Conservation (phyloP, 176 grass and related monocot species). For the Musa acuminata region DNA sequence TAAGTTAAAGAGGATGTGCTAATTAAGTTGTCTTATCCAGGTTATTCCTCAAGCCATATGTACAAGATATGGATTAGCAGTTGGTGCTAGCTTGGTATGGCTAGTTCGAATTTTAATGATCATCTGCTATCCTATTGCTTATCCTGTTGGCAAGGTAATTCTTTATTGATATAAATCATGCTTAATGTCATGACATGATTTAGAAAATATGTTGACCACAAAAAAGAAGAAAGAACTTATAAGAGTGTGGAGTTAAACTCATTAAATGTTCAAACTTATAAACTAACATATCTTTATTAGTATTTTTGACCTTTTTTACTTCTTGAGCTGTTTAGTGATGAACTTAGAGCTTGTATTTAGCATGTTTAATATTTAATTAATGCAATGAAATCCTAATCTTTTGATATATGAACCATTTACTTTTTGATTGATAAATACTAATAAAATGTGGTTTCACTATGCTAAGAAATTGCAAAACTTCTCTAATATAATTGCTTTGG, state of each 20-base stretch:
- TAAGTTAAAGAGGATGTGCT: constrained; percentile 12
- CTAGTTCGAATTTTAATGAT: constrained; percentile 91
- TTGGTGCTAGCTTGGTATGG: constrained; percentile 97
- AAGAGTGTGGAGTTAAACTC: not conserved
- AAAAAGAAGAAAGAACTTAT: not conserved
- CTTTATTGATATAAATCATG: not conserved
- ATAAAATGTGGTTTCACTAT: no score
- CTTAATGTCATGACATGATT: not conserved
- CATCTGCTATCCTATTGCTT: constrained; percentile 84
- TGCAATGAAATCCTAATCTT: no score
- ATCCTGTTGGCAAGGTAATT: constrained; percentile 94
- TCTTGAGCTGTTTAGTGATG: no score
- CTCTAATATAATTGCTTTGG: no score
- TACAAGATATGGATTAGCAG: constrained; percentile 94
- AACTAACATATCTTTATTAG: not conserved
- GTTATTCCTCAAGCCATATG: constrained; percentile 99
- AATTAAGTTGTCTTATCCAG: constrained; percentile 33
- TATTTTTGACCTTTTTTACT: no score
- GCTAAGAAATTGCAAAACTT: not conserved
- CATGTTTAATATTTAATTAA: not conserved
- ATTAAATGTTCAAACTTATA: not conserved
- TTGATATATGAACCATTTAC: no score
- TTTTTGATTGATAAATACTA: no score
- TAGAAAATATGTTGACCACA: not conserved
- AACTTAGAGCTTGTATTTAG: not conserved